phyloP scores from a whole-genome alignment of 2,329 filamentous ascomycete species.

The Chaetomium sp. region DNA sequence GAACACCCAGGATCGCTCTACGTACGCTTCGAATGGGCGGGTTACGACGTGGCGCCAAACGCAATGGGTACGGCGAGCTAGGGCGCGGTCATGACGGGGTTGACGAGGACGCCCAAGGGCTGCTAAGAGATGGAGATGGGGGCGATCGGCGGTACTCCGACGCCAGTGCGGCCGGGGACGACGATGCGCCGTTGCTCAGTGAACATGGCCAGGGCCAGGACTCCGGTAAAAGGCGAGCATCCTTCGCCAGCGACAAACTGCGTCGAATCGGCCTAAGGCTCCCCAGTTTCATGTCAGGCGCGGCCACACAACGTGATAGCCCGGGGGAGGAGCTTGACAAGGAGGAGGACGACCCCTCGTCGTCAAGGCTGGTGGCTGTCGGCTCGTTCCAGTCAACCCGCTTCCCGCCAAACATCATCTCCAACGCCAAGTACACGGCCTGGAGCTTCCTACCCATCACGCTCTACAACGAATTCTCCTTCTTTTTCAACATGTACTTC shows the following conservation, averaged over 20 bases:
- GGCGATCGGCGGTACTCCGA: conserved; percentile 60
- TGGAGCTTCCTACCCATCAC: conserved; percentile 93
- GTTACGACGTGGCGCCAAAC: conserved; percentile 58
- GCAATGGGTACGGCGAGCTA: conserved; percentile 62
- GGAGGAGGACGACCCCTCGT: conserved; percentile 64
- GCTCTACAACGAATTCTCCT: conserved; percentile 97
- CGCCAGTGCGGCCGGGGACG: conserved; percentile 61
- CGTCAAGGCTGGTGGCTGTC: conserved; percentile 74
- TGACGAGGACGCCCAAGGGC: conserved; percentile 66
- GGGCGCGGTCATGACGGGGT: conserved; percentile 57
- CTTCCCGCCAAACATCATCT: conserved; percentile 88
- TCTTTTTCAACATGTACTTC: conserved; percentile 99
- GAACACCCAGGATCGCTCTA: conserved; percentile 67
- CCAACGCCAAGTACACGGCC: conserved; percentile 96
- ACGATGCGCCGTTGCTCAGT: conserved; percentile 74
- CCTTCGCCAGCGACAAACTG: conserved; percentile 47
- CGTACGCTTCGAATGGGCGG: conserved; percentile 70
- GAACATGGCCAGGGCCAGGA: conserved; percentile 35
- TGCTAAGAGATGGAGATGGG: conserved; percentile 65
- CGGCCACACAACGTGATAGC: conserved; percentile 39
- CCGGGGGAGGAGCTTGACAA: conserved; percentile 53
- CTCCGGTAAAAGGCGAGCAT: conserved; percentile 40
- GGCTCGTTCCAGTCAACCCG: conserved; percentile 71
- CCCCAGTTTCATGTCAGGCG: conserved; percentile 65
- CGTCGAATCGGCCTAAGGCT: conserved; percentile 58